Evolutionary conservation across 257 asterid genomes (phyloP).

Genomic region (Solanum paucissectum): DNA sequence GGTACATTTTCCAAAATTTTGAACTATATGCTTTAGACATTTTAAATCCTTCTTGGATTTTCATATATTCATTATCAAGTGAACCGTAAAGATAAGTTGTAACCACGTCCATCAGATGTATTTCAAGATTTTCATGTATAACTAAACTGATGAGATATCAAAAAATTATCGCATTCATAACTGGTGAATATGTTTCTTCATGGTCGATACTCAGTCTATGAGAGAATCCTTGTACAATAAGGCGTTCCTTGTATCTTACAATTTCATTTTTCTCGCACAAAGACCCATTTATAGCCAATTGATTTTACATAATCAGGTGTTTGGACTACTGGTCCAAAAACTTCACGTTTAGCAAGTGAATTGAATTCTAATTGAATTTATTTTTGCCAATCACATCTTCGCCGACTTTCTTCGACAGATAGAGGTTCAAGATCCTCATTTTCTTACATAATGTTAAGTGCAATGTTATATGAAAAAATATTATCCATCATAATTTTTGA

Average conservation of each 20-base stretch:
- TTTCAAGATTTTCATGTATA: not conserved
- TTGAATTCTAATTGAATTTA: not conserved
- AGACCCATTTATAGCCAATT: not conserved
- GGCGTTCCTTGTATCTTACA: not conserved
- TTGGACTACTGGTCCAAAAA: not conserved
- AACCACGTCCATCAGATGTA: not conserved
- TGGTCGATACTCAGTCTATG: not conserved
- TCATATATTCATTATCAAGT: not conserved
- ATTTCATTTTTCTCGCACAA: not conserved
- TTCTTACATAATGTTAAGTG: not conserved
- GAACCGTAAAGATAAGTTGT: no score
- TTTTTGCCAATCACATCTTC: not conserved
- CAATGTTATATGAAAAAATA: no score
- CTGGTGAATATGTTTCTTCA: not conserved
- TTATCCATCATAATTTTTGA: not conserved
- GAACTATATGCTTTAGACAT: not conserved
- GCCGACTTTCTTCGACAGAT: not conserved
- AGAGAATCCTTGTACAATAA: not conserved
- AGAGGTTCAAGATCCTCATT: not conserved
- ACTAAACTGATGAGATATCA: not conserved
- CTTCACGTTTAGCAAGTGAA: not conserved
- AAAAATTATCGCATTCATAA: not conserved
- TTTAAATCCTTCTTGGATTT: not conserved
- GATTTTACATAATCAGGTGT: not conserved
- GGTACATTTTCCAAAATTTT: no score